Evolutionary conservation across 73 alveolate species (phyloP).

Genomic region (Paramecium caudatum): DNA sequence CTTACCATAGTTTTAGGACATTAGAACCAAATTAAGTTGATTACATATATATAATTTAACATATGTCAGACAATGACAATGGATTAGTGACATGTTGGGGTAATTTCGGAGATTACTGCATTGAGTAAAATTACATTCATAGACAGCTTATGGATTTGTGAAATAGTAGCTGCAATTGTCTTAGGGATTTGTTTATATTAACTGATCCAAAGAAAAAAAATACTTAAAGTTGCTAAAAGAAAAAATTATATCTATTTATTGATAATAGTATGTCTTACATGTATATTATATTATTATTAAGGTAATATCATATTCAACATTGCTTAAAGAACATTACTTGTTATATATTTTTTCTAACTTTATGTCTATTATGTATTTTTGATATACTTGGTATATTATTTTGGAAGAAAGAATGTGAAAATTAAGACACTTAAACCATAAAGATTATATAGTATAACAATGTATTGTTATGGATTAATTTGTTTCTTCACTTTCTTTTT

Average conservation of each 20-base stretch:
- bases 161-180: background rate
- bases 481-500: conserved; percentile 23
- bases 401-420: conserved; percentile 37
- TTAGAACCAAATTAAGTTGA: conserved; percentile 45
- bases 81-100: conserved; percentile 11
- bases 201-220: background rate
- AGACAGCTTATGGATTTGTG: background rate
- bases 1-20: conserved; percentile 51
- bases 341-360: conserved; percentile 13
- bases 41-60: background rate
- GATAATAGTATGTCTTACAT: conserved; percentile 31
- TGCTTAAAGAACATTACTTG: conserved; percentile 9
- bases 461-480: conserved; percentile 16
- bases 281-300: background rate
- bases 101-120: conserved; percentile 26
- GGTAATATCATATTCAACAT: conserved; percentile 31
- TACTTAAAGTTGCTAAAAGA: background rate
- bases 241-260: background rate
- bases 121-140: background rate
- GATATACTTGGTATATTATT: conserved; percentile 32
- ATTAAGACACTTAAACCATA: background rate
- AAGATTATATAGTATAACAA: background rate
- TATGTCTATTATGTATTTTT: conserved; percentile 38
- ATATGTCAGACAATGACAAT: background rate
- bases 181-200: background rate